These are phyloP conservation scores for Emiliania huxleyi DNA, from an alignment of 78 protist genomes.

Conservation along the genomic window DNA sequence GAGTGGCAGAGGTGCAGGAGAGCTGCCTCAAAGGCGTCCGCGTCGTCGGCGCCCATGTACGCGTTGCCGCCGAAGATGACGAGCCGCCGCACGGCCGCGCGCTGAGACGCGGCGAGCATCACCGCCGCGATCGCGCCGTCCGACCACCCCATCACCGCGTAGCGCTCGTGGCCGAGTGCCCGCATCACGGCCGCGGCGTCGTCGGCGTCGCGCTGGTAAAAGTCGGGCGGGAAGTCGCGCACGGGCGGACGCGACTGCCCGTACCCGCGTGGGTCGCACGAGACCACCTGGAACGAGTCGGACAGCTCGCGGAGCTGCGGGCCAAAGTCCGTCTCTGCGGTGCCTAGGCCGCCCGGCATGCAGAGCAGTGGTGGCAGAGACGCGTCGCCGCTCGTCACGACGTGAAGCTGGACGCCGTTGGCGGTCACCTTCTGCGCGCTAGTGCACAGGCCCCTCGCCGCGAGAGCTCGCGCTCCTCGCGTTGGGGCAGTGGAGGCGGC, in stretches of 20 bases:
- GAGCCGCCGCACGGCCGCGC: neutral
- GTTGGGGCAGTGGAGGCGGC: too few relatives aligned
- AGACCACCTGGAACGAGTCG: neutral
- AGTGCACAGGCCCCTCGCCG: too few relatives aligned
- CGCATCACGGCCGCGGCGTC: constrained; percentile 29
- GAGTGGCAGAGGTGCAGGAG: too few relatives aligned
- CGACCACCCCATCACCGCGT: constrained; percentile 35
- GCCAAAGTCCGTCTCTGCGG: constrained; percentile 44
- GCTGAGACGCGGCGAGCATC: neutral
- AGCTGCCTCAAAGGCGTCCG: constrained; percentile 40
- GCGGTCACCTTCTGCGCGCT: neutral
- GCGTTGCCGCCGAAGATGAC: constrained; percentile 45
- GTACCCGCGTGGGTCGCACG: constrained; percentile 42
- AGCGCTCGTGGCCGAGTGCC: neutral
- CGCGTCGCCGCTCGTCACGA: neutral
- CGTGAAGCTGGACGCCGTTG: neutral
- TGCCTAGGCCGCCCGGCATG: constrained; percentile 34
- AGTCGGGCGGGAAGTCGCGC: neutral
- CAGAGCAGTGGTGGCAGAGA: neutral
- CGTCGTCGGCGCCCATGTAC: neutral
- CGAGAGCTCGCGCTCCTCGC: too few relatives aligned
- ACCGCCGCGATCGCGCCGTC: constrained; percentile 39
- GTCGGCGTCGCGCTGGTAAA: constrained; percentile 32
- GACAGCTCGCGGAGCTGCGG: neutral
- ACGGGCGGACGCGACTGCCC: constrained; percentile 36